Evolutionary conservation across 129 eudicot species (phyloP).

Genomic region (Centrapalus pauciflorus): DNA sequence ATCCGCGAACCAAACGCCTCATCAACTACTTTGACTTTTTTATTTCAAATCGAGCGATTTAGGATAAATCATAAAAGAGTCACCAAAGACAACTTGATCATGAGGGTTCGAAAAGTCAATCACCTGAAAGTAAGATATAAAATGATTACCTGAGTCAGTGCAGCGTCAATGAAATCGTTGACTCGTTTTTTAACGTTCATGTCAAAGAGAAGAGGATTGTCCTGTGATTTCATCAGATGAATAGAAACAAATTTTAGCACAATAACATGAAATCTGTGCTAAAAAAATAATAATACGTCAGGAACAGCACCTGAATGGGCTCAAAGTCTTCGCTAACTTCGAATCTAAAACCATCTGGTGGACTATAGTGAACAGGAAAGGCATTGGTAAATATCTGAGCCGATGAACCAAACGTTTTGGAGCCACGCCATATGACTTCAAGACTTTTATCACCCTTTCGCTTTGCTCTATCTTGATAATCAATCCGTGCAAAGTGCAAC

Average conservation of each 20-base stretch:
- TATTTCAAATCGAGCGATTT: no score
- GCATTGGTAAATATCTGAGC: conserved; percentile 82
- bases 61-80: neutral
- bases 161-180: conserved; percentile 74
- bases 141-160: conserved; percentile 55
- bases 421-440: conserved; percentile 92
- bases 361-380: conserved; percentile 80
- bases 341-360: conserved; percentile 78
- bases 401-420: conserved; percentile 83
- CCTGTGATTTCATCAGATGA: conserved; percentile 40
- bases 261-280: neutral
- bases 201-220: conserved; percentile 71
- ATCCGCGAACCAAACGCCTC: no score
- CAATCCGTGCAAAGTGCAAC: conserved; percentile 88
- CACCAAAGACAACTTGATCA: no score
- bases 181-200: conserved; percentile 66
- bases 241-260: neutral
- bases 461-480: conserved; percentile 88
- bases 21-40: no score
- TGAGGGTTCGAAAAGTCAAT: neutral
- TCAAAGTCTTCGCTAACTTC: conserved; percentile 54
- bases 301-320: conserved; percentile 74
- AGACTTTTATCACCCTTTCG: conserved; percentile 76
- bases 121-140: neutral
- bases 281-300: neutral